Percentiles rank a stretch among this genome's conserved stretches.
phyloP scores from a whole-genome alignment of 1,139 yeast genomes.

The Candida sanyaensis region DNA sequence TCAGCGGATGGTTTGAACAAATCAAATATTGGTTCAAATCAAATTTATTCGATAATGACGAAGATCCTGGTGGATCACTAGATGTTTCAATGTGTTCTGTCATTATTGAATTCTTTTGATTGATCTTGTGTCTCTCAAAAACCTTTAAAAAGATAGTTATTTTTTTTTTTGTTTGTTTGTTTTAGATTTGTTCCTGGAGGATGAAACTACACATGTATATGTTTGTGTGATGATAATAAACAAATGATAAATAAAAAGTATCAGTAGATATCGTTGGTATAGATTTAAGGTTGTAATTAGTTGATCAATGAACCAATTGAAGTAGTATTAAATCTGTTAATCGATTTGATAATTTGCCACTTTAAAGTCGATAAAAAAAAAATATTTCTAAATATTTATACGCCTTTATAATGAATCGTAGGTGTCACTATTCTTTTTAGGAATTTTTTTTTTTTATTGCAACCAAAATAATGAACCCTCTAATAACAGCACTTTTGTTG shows the following conservation, averaged over 20 bases:
- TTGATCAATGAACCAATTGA: too few relatives aligned
- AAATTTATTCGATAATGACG: conserved; percentile 65
- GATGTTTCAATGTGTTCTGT: neutral
- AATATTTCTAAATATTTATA: too few relatives aligned
- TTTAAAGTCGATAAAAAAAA: too few relatives aligned
- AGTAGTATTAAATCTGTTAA: too few relatives aligned
- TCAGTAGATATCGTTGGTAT: too few relatives aligned
- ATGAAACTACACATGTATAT: neutral
- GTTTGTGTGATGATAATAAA: neutral
- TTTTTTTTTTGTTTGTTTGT: neutral
- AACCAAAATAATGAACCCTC: neutral
- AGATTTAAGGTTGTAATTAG: too few relatives aligned
- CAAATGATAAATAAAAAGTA: neutral
- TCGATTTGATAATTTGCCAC: neutral
- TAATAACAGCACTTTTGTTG: neutral
- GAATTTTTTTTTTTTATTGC: neutral
- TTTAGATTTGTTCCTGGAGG: too few relatives aligned
- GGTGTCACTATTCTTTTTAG: too few relatives aligned
- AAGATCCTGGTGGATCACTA: conserved; percentile 16
- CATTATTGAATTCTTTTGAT: neutral
- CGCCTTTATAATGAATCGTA: too few relatives aligned
- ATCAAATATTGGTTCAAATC: conserved; percentile 64
- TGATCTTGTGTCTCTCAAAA: neutral
- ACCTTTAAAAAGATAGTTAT: neutral
- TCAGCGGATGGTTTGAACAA: conserved; percentile 4